Conservation (phyloP, 305 asterid genomes). For the Euphrasia arctica region DNA sequence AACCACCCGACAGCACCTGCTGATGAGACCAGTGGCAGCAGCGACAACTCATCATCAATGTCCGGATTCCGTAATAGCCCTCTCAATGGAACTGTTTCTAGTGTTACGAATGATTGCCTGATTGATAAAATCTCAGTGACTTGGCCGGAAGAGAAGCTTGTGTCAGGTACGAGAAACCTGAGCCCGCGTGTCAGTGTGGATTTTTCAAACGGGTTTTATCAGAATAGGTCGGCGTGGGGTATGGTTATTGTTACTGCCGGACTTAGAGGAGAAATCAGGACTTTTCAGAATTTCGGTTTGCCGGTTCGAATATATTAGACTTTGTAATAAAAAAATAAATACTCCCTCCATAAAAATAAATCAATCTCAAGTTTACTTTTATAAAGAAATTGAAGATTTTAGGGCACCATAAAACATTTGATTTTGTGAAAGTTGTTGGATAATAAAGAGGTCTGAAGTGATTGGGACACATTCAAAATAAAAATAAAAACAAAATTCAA, state of each 20-base stretch:
- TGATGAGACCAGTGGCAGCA: slow-evolving; percentile 46
- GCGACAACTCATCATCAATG: slow-evolving; percentile 37
- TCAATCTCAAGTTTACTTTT: too few relatives aligned
- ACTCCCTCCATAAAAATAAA: too few relatives aligned
- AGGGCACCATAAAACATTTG: too few relatives aligned
- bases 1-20: slow-evolving; percentile 54
- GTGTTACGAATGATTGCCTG: slow-evolving; percentile 51
- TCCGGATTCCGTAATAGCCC: slow-evolving; percentile 54
- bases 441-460: too few relatives aligned
- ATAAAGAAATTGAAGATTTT: too few relatives aligned
- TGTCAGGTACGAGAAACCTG: slow-evolving; percentile 42
- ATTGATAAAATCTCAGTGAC: slow-evolving; percentile 65
- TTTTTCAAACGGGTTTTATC: slow-evolving; percentile 45
- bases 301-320: slow-evolving; percentile 49
- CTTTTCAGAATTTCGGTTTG: slow-evolving; percentile 76
- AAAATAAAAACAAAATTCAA: too few relatives aligned
- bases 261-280: slow-evolving; percentile 67
- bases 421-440: too few relatives aligned
- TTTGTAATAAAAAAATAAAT: too few relatives aligned
- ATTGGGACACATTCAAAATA: too few relatives aligned
- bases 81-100: slow-evolving; percentile 45
- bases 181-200: slow-evolving; percentile 61
- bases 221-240: slow-evolving; percentile 66
- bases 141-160: slow-evolving; percentile 80
- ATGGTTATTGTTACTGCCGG: slow-evolving; percentile 85